Conservation (phyloP, 2,329 filamentous ascomycete genomes). For the Trichophyton rubrum region DNA sequence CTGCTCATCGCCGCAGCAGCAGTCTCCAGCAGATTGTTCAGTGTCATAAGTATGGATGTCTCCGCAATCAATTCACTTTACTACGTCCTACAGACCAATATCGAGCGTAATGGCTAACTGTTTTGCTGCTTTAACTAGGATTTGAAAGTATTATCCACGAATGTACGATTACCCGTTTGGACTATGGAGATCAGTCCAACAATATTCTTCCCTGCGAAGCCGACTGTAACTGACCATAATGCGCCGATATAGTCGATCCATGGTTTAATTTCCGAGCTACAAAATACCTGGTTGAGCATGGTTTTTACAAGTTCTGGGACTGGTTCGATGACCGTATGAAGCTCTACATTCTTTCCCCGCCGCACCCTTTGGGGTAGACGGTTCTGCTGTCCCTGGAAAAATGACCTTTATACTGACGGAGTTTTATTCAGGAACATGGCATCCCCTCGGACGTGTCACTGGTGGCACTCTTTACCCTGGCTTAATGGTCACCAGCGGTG, state of each 20-base stretch:
- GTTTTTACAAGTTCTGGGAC: slow-evolving; percentile 98
- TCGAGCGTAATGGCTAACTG: slow-evolving; percentile 20
- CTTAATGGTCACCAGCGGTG: slow-evolving; percentile 96
- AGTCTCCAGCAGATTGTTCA: slow-evolving; percentile 88
- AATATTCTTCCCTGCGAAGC: background rate
- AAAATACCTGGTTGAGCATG: slow-evolving; percentile 92
- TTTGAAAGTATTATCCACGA: slow-evolving; percentile 99
- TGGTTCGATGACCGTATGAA: slow-evolving; percentile 92
- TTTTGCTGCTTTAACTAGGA: slow-evolving; percentile 38
- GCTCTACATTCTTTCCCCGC: slow-evolving; percentile 7
- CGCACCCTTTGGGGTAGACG: too few relatives aligned
- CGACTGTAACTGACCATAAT: background rate
- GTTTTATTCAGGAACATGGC: slow-evolving; percentile 64
- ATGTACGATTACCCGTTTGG: slow-evolving; percentile 51
- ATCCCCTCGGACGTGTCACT: slow-evolving; percentile 93
- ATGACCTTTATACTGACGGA: background rate
- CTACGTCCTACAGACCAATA: background rate
- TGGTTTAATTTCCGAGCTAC: slow-evolving; percentile 99
- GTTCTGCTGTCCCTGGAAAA: background rate
- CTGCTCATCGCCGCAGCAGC: slow-evolving; percentile 81
- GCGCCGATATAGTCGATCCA: slow-evolving; percentile 62
- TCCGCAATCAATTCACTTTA: background rate
- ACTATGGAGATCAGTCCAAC: background rate
- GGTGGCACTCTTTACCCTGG: slow-evolving; percentile 98
- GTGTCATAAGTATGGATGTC: slow-evolving; percentile 72